Evolutionary conservation across 345 rosid species (phyloP).

Genomic region (Citrus cavaleriei): DNA sequence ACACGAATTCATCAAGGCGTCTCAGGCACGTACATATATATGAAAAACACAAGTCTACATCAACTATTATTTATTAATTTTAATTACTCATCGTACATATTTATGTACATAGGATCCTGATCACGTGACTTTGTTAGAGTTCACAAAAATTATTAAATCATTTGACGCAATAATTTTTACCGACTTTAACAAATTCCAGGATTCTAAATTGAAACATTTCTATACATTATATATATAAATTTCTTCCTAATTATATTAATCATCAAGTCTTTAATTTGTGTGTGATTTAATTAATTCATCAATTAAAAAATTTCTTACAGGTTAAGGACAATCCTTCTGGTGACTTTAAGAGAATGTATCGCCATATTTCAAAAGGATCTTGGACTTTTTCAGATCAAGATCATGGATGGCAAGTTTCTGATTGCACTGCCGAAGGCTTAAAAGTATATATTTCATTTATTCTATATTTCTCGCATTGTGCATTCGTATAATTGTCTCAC

Average conservation of each 20-base stretch:
- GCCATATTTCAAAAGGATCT: slow-evolving; percentile 9
- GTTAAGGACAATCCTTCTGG: slow-evolving; percentile 14
- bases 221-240: not conserved
- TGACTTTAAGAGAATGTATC: not conserved
- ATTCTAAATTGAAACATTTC: too few species aligned
- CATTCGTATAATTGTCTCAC: not conserved
- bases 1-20: slow-evolving; percentile 68
- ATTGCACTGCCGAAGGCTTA: slow-evolving; percentile 10
- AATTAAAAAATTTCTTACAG: not conserved
- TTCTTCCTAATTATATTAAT: not conserved
- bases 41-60: too few species aligned
- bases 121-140: too few species aligned
- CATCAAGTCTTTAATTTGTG: not conserved
- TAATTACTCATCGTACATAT: too few species aligned
- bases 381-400: slow-evolving; percentile 17
- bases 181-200: accelerated
- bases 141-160: too few species aligned
- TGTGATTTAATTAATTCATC: too few species aligned
- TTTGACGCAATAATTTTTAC: too few species aligned
- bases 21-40: slow-evolving; percentile 43
- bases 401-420: slow-evolving; percentile 19
- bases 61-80: too few species aligned
- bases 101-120: too few species aligned
- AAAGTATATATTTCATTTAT: not conserved
- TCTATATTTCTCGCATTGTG: too few species aligned